Base-by-base conservation (phyloP, 495 filamentous ascomycete species). In the Beverwykella pulmonaria region DNA sequence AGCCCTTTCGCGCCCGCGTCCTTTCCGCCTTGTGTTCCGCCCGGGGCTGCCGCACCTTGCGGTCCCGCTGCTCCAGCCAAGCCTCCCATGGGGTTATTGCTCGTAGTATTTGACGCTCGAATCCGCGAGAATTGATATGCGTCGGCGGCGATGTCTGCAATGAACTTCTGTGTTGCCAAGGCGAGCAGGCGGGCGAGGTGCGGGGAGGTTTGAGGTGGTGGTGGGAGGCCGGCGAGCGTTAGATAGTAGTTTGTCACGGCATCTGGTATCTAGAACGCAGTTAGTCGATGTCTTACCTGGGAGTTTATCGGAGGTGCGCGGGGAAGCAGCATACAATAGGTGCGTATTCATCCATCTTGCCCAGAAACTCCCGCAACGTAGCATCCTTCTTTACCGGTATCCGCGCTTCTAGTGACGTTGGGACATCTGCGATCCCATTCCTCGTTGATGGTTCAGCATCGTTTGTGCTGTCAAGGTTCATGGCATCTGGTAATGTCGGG, bases 211-310 rank as follows among this genome's bases (percentile, higher is more conserved):
- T 90, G 84, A 20, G 91, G 91, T 20, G 91, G 89, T 4, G 94
- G 92, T 19, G 93, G 92, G 10, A 97, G 90, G 58, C 94, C 94
- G 73, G 92, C 92, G 70, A 94, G 88, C 17, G 93, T 93, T 78
- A 98, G 91, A 83, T 98, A 98, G 83, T 97, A 96, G 72, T 94
- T 88, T 70, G 92, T 98, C 30, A 98, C 93, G 12, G 94, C 94
- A 77, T 98, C 94, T 52, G 94, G 94, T 68, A 98, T 98, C 93
- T 98, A 72, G 20, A 52, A 7, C 5, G 48, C 15, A 25, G 32
- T 56, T 34, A 54, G 46, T 27, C 66, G 78, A 70, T 75, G 69
- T 44, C 57, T 14, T 1, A 34, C 52, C 52, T 19, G 19, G 22
- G 27, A 27, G 20, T 14, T 20, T 12, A 22, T 26, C 27, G 23